phyloP scores from a whole-genome alignment of 495 filamentous ascomycete genomes.

The Penicillium waksmanii region DNA sequence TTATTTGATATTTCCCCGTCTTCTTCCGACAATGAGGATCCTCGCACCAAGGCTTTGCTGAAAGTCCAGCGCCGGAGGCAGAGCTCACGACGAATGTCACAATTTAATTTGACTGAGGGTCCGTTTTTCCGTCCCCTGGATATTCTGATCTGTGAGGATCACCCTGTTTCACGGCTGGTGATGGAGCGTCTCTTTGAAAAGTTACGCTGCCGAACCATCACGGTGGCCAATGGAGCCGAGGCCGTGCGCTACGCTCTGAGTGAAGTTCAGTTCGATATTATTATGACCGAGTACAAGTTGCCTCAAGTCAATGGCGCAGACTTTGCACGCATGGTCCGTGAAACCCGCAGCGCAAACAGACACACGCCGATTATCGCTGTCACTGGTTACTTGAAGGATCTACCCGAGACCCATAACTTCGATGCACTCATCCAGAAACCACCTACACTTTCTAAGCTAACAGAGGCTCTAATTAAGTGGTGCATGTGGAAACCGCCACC shows the following conservation, averaged over 20 bases:
- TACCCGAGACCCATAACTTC: slow-evolving; percentile 92
- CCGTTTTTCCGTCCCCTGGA: slow-evolving; percentile 90
- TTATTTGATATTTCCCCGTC: slow-evolving; percentile 96
- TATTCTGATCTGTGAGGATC: slow-evolving; percentile 95
- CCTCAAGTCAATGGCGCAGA: slow-evolving; percentile 94
- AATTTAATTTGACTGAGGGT: slow-evolving; percentile 78
- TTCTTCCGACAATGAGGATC: slow-evolving; percentile 95
- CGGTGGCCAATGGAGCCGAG: slow-evolving; percentile 83
- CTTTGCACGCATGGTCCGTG: slow-evolving; percentile 94
- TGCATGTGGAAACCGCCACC: slow-evolving; percentile 91
- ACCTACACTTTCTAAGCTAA: slow-evolving; percentile 84
- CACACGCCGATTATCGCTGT: slow-evolving; percentile 94
- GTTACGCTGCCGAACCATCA: slow-evolving; percentile 91
- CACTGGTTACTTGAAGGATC: slow-evolving; percentile 96
- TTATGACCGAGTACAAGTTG: slow-evolving; percentile 95
- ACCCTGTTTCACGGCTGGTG: slow-evolving; percentile 93
- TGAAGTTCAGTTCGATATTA: slow-evolving; percentile 92
- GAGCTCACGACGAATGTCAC: slow-evolving; percentile 88
- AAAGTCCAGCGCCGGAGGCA: slow-evolving; percentile 90
- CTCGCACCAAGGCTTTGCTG: slow-evolving; percentile 86
- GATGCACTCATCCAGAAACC: slow-evolving; percentile 95
- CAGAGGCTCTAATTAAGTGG: slow-evolving; percentile 78
- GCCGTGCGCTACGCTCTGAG: slow-evolving; percentile 90
- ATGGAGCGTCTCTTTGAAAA: slow-evolving; percentile 98
- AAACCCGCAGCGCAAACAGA: slow-evolving; percentile 92